Evolutionary conservation across 2,329 filamentous ascomycete species (phyloP).

Genomic region (Arthrobotrys iridis): DNA sequence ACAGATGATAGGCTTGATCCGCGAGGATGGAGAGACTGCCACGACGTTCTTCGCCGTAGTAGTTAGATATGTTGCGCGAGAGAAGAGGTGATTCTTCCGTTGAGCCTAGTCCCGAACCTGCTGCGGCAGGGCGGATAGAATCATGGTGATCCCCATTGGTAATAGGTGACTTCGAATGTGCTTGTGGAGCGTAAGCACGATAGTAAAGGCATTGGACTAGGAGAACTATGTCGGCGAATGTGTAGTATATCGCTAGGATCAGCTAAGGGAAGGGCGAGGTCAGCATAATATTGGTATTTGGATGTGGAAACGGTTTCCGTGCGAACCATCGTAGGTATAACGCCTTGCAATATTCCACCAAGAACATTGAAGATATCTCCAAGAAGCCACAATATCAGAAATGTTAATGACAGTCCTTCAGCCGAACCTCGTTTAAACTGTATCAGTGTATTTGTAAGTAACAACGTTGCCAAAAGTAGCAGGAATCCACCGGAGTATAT

Average conservation of each 20-base stretch:
- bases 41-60: constrained; percentile 65
- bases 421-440: constrained; percentile 80
- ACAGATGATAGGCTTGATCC: constrained; percentile 72
- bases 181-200: constrained; percentile 66
- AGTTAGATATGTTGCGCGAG: constrained; percentile 59
- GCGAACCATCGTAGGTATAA: constrained; percentile 92
- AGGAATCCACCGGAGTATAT: neutral
- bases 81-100: constrained; percentile 68
- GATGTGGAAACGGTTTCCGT: constrained; percentile 56
- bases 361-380: constrained; percentile 98
- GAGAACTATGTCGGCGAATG: constrained; percentile 87
- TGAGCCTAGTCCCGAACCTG: constrained; percentile 59
- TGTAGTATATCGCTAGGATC: constrained; percentile 94
- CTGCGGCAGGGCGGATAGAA: constrained; percentile 56
- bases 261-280: constrained; percentile 65
- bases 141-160: constrained; percentile 49
- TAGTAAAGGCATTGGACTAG: constrained; percentile 95
- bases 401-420: constrained; percentile 88
- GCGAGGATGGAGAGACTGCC: constrained; percentile 71
- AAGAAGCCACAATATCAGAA: constrained; percentile 89
- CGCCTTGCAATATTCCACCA: constrained; percentile 88
- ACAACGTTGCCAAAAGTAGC: neutral
- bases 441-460: neutral
- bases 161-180: constrained; percentile 57
- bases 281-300: neutral